phyloP scores from a whole-genome alignment of 108 stramenopile genomes.

The Tribonema minus region DNA sequence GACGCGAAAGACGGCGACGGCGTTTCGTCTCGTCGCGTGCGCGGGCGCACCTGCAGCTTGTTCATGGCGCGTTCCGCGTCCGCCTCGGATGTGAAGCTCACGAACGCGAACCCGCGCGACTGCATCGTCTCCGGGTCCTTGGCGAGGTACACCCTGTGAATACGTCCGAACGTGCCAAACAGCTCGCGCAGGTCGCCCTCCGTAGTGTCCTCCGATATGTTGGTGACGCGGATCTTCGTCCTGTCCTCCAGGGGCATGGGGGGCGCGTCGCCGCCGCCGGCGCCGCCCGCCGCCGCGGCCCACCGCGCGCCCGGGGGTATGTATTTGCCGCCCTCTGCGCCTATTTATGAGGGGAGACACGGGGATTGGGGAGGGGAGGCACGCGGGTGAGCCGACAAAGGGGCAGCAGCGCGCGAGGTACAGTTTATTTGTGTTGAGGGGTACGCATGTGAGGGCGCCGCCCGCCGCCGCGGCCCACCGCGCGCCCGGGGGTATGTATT shows the following conservation, averaged over 20 bases:
- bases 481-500: neutral
- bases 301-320: neutral
- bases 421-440: too few species aligned
- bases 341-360: too few species aligned
- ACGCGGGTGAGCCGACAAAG: too few species aligned
- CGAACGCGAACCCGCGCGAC: slow-evolving; percentile 91
- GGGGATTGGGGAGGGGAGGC: too few species aligned
- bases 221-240: slow-evolving; percentile 94
- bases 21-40: too few species aligned
- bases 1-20: too few species aligned
- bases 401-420: too few species aligned
- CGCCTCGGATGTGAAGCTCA: slow-evolving; percentile 78
- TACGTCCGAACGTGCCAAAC: slow-evolving; percentile 85
- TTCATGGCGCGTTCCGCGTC: slow-evolving; percentile 92
- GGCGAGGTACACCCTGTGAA: slow-evolving; percentile 86
- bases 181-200: slow-evolving; percentile 91
- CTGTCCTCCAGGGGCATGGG: slow-evolving; percentile 66
- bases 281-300: slow-evolving; percentile 1
- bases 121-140: slow-evolving; percentile 89
- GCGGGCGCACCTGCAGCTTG: slow-evolving; percentile 78
- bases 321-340: too few species aligned
- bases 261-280: neutral
- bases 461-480: slow-evolving; percentile 1
- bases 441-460: neutral
- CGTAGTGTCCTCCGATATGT: slow-evolving; percentile 91